Percentiles rank a stretch among this genome's conserved stretches.
These are phyloP conservation scores for Leccinum uliginosum DNA, from an alignment of 768 basidiomycete species.

Conservation along the genomic window DNA sequence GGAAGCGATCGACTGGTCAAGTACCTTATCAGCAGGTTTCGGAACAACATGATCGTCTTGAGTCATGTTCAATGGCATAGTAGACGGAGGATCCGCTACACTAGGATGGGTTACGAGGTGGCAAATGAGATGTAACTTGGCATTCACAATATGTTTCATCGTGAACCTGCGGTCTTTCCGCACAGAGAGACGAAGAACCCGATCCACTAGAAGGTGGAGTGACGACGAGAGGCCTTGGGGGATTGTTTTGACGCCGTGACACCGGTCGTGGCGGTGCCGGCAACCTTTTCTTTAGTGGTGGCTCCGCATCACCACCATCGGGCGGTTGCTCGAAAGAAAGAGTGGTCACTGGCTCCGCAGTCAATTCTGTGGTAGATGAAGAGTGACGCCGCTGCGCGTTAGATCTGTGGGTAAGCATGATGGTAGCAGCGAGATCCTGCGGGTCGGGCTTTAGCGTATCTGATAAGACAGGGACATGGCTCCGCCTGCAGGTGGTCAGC, in stretches of 20 bases:
- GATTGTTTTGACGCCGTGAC: constrained; percentile 6
- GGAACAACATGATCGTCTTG: neutral
- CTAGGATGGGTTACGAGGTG: neutral
- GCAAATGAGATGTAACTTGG: neutral
- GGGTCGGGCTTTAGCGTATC: constrained; percentile 27
- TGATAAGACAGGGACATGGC: constrained; percentile 29
- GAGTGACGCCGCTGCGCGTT: constrained; percentile 18
- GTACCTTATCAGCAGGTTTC: neutral
- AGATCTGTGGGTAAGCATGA: constrained; percentile 20
- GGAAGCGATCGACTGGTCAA: neutral
- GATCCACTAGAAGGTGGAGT: neutral
- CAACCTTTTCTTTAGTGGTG: constrained; percentile 10
- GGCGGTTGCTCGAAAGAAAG: neutral
- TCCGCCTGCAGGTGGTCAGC: constrained; percentile 22
- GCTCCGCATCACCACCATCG: neutral
- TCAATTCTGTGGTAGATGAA: neutral
- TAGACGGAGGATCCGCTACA: neutral
- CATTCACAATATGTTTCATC: constrained; percentile 2
- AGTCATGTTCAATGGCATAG: neutral
- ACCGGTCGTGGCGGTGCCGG: constrained; percentile 20
- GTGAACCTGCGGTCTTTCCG: neutral
- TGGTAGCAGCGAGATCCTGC: constrained; percentile 27
- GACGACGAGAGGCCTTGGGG: neutral
- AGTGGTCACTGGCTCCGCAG: neutral
- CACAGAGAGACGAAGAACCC: neutral